Base-by-base conservation (phyloP, 139 green algal species). In the Tetratostichococcus sp. region DNA sequence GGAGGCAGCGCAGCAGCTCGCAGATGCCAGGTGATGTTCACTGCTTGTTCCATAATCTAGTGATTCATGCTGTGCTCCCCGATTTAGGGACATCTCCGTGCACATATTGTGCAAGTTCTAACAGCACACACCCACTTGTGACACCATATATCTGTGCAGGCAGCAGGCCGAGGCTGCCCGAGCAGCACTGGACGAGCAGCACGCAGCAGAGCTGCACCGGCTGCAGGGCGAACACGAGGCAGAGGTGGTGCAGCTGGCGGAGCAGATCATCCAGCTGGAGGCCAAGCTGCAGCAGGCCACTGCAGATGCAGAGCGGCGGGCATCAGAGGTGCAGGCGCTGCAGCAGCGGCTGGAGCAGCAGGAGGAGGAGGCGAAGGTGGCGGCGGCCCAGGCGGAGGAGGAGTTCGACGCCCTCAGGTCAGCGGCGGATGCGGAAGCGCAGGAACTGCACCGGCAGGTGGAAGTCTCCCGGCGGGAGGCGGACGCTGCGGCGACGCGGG, bases 391-490 rank as follows among this genome's bases (percentile, higher is more conserved):
- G 69, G 14, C 30, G 22, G 76, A 58, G 6, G 66, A 67, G 21
- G 77, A 77, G 39, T 43, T 76, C 30, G 73, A 76, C 35, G 71
- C 58, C 1, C 67, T 65, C 22, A 75, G 67, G 31, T 74, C 62
- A 26, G 58, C 62, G 68, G 72, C 62, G 57, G 39, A 22, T 30
- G 35, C 0, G 0, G 50, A 39, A 30, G 70, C 71, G 34, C 50
- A 75, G 26, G 70, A 74, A 4, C 11, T 50, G 58, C 17, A 68
- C 34, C 3, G 69, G 42, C 39, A 73, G n/a, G 26, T n/a, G 65
- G 76, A 73, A 8, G 76, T 43, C 14, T 43, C 50, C 1, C 23
- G 39, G 26, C 71, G 69, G n/a, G 43, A 30, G 22, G 57, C 62
- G 22, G 50, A 75, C 39, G 39, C 39, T 50, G 39, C 39, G 6